These are phyloP conservation scores for Wickerhamomyces ciferrii DNA, from an alignment of 805 yeast species.

Conservation along the genomic window DNA sequence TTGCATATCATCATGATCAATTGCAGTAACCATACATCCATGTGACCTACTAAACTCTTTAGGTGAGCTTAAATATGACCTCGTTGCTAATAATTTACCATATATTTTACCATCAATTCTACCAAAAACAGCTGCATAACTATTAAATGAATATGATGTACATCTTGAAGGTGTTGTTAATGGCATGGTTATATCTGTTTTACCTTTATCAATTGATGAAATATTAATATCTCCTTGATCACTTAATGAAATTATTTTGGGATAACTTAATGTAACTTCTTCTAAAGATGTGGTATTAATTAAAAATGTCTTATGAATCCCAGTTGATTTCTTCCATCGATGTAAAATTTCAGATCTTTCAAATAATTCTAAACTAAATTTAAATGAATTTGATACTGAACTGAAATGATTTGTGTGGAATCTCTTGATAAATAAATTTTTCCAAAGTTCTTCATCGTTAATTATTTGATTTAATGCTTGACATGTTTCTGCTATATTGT, in stretches of 20 bases:
- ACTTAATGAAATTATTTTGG: conserved; percentile 10
- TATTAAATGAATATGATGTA: conserved; percentile 9
- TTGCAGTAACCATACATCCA: conserved; percentile 7
- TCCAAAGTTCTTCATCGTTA: conserved; percentile 38
- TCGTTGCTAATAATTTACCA: conserved; percentile 10
- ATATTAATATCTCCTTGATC: conserved; percentile 14
- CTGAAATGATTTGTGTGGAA: conserved; percentile 28
- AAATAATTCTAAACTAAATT: conserved; percentile 29
- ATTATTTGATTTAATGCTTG: conserved; percentile 23
- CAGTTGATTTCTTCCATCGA: conserved; percentile 14
- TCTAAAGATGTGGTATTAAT: conserved; percentile 5
- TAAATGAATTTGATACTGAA: conserved; percentile 27
- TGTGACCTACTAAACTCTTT: conserved; percentile 7
- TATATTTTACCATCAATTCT: conserved; percentile 13
- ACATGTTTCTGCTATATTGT: conserved; percentile 26
- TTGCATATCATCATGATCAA: conserved; percentile 10
- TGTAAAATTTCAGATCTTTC: conserved; percentile 20
- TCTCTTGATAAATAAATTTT: conserved; percentile 27
- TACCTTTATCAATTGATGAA: conserved; percentile 8
- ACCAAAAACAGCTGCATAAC: conserved; percentile 13
- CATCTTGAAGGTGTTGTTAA: conserved; percentile 14
- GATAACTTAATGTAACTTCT: conserved; percentile 11
- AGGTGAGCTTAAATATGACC: conserved; percentile 9
- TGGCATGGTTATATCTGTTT: conserved; percentile 13
- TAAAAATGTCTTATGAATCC: conserved; percentile 5